Conservation (phyloP, 2,329 filamentous ascomycete genomes). For the Aspergillus eucalypticola region DNA sequence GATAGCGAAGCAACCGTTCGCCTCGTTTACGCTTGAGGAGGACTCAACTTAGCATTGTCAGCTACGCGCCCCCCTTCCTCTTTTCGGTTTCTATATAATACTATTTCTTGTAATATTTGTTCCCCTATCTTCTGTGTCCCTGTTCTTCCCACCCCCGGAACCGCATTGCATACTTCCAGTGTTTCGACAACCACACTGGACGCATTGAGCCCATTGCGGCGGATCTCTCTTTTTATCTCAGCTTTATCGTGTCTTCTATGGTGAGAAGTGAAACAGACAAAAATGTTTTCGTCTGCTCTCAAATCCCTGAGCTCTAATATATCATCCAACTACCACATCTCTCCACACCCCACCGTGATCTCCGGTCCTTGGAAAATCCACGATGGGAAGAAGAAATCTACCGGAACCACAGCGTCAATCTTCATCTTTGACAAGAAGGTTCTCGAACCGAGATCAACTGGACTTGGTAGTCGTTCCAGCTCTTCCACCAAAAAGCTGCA, state of each 20-base stretch:
- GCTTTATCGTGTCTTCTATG: background rate
- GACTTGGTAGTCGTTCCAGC: constrained; percentile 61
- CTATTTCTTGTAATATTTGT: background rate
- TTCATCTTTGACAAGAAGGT: constrained; percentile 93
- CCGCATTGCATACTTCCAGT: background rate
- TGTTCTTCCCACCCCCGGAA: background rate
- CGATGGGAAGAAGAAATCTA: constrained; percentile 95
- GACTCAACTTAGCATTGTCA: background rate
- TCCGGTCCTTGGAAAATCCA: constrained; percentile 97
- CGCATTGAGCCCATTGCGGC: background rate
- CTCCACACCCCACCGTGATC: constrained; percentile 70
- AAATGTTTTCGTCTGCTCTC: constrained; percentile 89
- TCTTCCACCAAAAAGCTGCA: constrained; percentile 72
- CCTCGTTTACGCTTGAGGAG: background rate
- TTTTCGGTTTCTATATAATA: background rate
- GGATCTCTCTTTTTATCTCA: background rate
- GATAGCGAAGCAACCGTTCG: background rate
- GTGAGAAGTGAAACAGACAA: constrained; percentile 26
- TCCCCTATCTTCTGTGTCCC: background rate
- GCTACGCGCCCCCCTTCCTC: background rate
- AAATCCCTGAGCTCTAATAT: constrained; percentile 97
- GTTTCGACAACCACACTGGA: background rate
- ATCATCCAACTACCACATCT: constrained; percentile 83
- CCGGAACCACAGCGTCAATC: constrained; percentile 82
- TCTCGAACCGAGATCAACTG: constrained; percentile 68